These are phyloP conservation scores for Chlamydomonas sp. DNA, from an alignment of 139 green algal genomes.

Conservation along the genomic window DNA sequence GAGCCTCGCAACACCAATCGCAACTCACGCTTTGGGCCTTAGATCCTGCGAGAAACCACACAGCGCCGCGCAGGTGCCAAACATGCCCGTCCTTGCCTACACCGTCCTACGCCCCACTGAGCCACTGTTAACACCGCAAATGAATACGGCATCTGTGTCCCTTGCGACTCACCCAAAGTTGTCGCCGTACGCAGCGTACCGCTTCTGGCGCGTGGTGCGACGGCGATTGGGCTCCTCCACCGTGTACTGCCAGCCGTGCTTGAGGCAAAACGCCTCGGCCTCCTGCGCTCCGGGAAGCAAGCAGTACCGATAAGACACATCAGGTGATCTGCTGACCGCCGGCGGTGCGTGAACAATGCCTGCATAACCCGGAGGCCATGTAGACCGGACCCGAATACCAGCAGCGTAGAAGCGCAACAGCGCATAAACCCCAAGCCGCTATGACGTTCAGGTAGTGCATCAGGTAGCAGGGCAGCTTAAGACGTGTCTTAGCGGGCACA, in stretches of 20 bases:
- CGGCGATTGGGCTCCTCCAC: conserved; percentile 72
- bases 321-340: conserved; percentile 32
- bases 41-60: no score
- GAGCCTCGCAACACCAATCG: no score
- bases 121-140: background rate
- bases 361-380: no score
- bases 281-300: conserved; percentile 64
- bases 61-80: background rate
- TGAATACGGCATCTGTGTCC: background rate
- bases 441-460: no score
- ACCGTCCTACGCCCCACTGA: background rate
- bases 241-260: conserved; percentile 78
- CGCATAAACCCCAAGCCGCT: no score
- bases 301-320: conserved; percentile 54
- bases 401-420: no score
- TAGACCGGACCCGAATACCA: no score
- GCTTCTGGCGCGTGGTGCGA: conserved; percentile 59
- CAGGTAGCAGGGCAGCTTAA: no score
- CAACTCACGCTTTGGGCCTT: no score
- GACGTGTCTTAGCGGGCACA: no score
- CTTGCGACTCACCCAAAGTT: conserved; percentile 71
- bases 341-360: no score
- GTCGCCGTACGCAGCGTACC: conserved; percentile 81
- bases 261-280: conserved; percentile 71
- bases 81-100: background rate